Evolutionary conservation across 768 basidiomycete species (phyloP), one percentile per base, ranked within the genome.

Genomic region (Pleurotus giganteus): DNA sequence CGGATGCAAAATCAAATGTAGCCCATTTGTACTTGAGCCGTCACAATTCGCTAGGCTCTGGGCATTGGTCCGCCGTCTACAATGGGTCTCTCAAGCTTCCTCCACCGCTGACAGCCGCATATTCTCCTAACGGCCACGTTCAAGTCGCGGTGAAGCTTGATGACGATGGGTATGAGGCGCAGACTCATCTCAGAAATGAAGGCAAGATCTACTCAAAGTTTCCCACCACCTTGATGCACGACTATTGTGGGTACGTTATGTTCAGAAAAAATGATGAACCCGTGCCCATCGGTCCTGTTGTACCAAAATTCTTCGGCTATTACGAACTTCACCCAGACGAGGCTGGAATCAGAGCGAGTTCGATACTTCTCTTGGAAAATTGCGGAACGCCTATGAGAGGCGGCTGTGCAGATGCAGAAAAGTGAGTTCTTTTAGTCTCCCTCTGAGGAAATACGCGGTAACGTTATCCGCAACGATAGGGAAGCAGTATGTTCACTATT

Each of bases 281-380:
- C 12, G 69, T 73, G 0, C 70, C 70, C 13, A 63, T 70, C 7
- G 55, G 63, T 11, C 71, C 79, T 3, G 34, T 76, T 54, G 74
- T 73, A 4, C 79, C 79, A 0, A 75, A 78, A 59, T 79, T 73
- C 60, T 79, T 71, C 42, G 76, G 78, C 7, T 76, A 73, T 58
- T 79, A 79, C 50, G 51, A 36, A 1, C 72, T 71, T 0, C 60
- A 64, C 9, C 13, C 24, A 4, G 26, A 2, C 39, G 8, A 61
- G 62, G 57, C 31, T 50, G 34, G 27, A 29, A 9, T 9, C 17
- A 11, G 19, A 13, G 45, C 64, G 11, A 73, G 71, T 43, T 72
- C 74, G 1, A 69, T 78, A 45, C 61, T 77, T 43, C 64, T 79
- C 5, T 57, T 78, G 39, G 78, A 80, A 50, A 65, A 74, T 45